Percentiles rank a stretch among this genome's conserved stretches.
Evolutionary conservation across 805 yeast species (phyloP).

Genomic region (Candida pseudofarinosa): DNA sequence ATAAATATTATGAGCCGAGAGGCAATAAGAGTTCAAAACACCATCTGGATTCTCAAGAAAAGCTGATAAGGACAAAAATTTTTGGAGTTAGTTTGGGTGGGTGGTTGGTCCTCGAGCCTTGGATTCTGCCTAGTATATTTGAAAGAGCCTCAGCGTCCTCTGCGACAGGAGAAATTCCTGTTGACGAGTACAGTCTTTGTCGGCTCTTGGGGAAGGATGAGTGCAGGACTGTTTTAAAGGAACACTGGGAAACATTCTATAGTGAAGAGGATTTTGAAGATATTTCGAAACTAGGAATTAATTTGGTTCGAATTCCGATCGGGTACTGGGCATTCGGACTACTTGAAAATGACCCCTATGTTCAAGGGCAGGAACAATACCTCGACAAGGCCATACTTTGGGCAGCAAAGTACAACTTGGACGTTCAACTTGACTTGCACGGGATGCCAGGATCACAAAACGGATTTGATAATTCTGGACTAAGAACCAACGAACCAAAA

Average conservation of each 20-base stretch:
- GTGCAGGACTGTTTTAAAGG: slow-evolving; percentile 38
- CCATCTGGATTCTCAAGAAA: background rate
- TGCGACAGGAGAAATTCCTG: slow-evolving; percentile 36
- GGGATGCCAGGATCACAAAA: slow-evolving; percentile 86
- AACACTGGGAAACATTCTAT: slow-evolving; percentile 59
- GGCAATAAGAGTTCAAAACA: background rate
- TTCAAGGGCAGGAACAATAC: slow-evolving; percentile 63
- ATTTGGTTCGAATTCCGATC: slow-evolving; percentile 68
- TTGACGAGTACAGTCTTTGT: slow-evolving; percentile 59
- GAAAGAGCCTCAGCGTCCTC: slow-evolving; percentile 23
- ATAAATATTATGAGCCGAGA: background rate
- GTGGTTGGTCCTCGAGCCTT: slow-evolving; percentile 71
- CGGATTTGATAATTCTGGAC: slow-evolving; percentile 82
- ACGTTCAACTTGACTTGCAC: slow-evolving; percentile 75
- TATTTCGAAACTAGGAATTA: slow-evolving; percentile 52
- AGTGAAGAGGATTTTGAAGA: slow-evolving; percentile 54
- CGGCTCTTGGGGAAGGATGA: slow-evolving; percentile 43
- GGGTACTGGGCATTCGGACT: slow-evolving; percentile 79
- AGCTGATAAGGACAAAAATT: slow-evolving; percentile 3
- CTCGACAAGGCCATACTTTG: slow-evolving; percentile 65
- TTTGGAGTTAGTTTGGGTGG: slow-evolving; percentile 49
- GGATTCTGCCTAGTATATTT: slow-evolving; percentile 62
- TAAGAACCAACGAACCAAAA: slow-evolving; percentile 30
- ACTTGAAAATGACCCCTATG: slow-evolving; percentile 54
- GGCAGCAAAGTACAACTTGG: slow-evolving; percentile 57